Percentiles rank a stretch among this genome's conserved stretches.
phyloP scores from a whole-genome alignment of 2,329 filamentous ascomycete genomes.

The Aspergillus viridinutans region DNA sequence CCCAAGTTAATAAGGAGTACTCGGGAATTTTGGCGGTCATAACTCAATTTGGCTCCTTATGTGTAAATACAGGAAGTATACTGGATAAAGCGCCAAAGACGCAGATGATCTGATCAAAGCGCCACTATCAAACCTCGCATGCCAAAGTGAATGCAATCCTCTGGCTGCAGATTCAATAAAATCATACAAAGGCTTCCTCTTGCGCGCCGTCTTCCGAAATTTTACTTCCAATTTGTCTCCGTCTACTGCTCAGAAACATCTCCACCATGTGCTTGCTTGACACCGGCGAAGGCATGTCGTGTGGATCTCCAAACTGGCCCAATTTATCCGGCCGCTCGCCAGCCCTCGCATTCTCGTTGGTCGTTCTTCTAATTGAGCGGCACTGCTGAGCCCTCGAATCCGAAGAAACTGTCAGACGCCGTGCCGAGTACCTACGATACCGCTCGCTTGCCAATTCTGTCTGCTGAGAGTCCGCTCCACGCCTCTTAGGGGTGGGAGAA shows the following conservation, averaged over 20 bases:
- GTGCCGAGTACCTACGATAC: slow-evolving; percentile 19
- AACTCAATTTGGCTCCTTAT: not conserved
- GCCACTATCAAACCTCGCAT: not conserved
- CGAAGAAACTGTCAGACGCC: slow-evolving; percentile 15
- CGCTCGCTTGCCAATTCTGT: slow-evolving; percentile 19
- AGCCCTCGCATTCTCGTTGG: slow-evolving; percentile 29
- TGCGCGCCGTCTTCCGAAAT: slow-evolving; percentile 12
- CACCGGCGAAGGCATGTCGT: slow-evolving; percentile 22
- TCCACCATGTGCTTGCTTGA: slow-evolving; percentile 38
- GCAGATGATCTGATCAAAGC: not conserved
- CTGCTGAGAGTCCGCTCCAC: slow-evolving; percentile 11
- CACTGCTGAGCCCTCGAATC: slow-evolving; percentile 21
- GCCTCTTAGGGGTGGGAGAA: slow-evolving; percentile 28
- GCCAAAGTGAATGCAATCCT: not conserved
- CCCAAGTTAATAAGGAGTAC: not conserved
- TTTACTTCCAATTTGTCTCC: slow-evolving; percentile 18
- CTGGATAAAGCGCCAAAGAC: not conserved
- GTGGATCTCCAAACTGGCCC: slow-evolving; percentile 16
- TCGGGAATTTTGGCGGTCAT: not conserved
- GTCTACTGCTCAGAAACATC: slow-evolving; percentile 33
- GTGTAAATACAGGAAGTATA: not conserved
- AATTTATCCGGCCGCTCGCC: slow-evolving; percentile 12
- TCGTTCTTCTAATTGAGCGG: slow-evolving; percentile 20
- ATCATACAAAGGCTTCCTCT: slow-evolving; percentile 26
- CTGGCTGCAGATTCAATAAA: not conserved